A percentile compares a stretch with the other conserved stretches of the same genome.
Evolutionary conservation across 2,329 filamentous ascomycete genomes (phyloP).

Genomic region (Paramyrothecium sp.): DNA sequence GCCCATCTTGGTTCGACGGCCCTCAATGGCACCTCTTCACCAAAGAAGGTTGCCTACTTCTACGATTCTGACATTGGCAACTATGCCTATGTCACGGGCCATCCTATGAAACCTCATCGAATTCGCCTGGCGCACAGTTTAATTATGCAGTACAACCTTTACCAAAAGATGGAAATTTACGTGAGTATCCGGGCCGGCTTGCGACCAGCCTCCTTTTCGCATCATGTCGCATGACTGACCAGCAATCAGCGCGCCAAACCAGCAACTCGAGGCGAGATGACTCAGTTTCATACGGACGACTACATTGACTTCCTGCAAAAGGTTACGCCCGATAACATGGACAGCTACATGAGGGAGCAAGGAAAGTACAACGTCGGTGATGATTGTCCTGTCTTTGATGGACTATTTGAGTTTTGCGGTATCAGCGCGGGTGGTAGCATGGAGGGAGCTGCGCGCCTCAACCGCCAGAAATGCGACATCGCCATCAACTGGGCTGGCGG

Average conservation of each 20-base stretch:
- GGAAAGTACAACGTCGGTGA: slow-evolving; percentile 93
- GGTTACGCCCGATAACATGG: slow-evolving; percentile 98
- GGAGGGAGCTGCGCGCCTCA: slow-evolving; percentile 87
- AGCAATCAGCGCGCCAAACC: slow-evolving; percentile 70
- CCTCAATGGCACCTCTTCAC: slow-evolving; percentile 43
- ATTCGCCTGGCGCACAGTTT: slow-evolving; percentile 93
- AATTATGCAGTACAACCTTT: slow-evolving; percentile 93
- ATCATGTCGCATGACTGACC: neutral
- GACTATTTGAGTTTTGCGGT: slow-evolving; percentile 94
- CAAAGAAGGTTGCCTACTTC: slow-evolving; percentile 93
- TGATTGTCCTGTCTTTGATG: slow-evolving; percentile 96
- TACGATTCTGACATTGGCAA: slow-evolving; percentile 98
- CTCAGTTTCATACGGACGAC: slow-evolving; percentile 89
- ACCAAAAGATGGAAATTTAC: slow-evolving; percentile 96
- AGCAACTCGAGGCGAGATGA: slow-evolving; percentile 85
- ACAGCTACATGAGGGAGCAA: slow-evolving; percentile 86
- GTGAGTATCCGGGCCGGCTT: slow-evolving; percentile 50
- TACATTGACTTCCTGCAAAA: slow-evolving; percentile 95
- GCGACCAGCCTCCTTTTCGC: neutral
- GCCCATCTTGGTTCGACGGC: slow-evolving; percentile 43
- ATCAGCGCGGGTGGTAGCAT: slow-evolving; percentile 93
- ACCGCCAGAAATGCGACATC: slow-evolving; percentile 90
- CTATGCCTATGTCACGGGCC: slow-evolving; percentile 93
- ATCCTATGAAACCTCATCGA: slow-evolving; percentile 99
- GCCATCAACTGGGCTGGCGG: slow-evolving; percentile 98